Percentiles rank a stretch among this genome's conserved stretches.
These are phyloP conservation scores for Pythium oligandrum DNA, from an alignment of 352 stramenopile species.

Conservation along the genomic window DNA sequence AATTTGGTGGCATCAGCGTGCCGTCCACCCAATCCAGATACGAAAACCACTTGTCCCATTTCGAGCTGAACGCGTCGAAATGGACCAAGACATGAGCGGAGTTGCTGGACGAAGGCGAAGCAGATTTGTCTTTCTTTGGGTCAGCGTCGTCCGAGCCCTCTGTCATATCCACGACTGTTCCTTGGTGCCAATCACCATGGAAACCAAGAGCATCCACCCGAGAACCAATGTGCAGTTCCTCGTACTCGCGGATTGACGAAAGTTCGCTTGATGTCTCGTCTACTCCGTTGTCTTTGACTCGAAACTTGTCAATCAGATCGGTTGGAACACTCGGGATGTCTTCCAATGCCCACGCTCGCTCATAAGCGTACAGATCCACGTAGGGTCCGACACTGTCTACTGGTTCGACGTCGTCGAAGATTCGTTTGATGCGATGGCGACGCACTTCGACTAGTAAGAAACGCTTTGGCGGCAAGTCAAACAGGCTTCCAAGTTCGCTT, in stretches of 20 bases:
- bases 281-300: background rate
- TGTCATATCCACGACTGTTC: conserved; percentile 49
- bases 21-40: conserved; percentile 46
- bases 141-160: conserved; percentile 1
- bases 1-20: conserved; percentile 40
- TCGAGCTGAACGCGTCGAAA: conserved; percentile 66
- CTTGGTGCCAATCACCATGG: conserved; percentile 55
- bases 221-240: conserved; percentile 44
- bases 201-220: conserved; percentile 52
- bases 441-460: conserved; percentile 70
- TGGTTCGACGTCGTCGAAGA: conserved; percentile 54
- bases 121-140: background rate
- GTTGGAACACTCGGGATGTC: conserved; percentile 47
- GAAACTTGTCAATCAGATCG: conserved; percentile 3
- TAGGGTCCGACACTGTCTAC: conserved; percentile 41
- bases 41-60: conserved; percentile 74
- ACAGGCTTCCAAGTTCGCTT: conserved; percentile 36
- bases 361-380: conserved; percentile 49
- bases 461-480: conserved; percentile 33
- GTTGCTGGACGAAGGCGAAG: too few species aligned
- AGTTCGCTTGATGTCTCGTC: too few species aligned
- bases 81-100: conserved; percentile 41
- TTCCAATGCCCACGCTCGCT: conserved; percentile 59
- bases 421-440: conserved; percentile 66
- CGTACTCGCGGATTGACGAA: conserved; percentile 20